Conservation (phyloP, 139 green algal genomes). For the Penium margaritaceum region DNA sequence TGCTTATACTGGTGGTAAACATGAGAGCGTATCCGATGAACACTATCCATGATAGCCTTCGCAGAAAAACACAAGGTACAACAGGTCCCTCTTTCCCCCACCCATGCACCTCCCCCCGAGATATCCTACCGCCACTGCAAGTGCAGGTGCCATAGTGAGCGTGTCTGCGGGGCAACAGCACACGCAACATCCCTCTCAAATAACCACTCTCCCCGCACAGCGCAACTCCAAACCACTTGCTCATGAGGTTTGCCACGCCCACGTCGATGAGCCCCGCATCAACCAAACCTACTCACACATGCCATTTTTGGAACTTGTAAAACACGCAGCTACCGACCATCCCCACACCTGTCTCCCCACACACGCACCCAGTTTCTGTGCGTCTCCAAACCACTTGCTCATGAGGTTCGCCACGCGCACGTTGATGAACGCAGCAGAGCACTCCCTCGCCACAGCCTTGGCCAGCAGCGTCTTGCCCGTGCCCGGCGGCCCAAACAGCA, state of each 20-base stretch:
- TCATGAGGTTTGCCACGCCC: constrained; percentile 68
- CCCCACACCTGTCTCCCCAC: background rate
- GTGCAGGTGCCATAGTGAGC: too few relatives aligned
- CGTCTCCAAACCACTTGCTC: constrained; percentile 92
- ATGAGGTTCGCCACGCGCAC: constrained; percentile 73
- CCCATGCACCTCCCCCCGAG: too few relatives aligned
- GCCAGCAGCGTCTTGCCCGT: constrained; percentile 72
- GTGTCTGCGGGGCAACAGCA: background rate
- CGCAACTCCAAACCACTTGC: constrained; percentile 93
- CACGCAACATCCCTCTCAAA: background rate
- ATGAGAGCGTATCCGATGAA: too few relatives aligned
- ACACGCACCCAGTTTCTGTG: constrained; percentile 64
- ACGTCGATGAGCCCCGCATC: constrained; percentile 88
- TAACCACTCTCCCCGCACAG: too few relatives aligned
- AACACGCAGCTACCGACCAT: constrained; percentile 57
- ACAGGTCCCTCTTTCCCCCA: too few relatives aligned
- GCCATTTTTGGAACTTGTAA: too few relatives aligned
- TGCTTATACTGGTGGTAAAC: too few relatives aligned
- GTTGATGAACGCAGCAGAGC: constrained; percentile 84
- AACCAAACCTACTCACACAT: constrained; percentile 76
- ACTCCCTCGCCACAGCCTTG: constrained; percentile 84
- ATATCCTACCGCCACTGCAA: too few relatives aligned
- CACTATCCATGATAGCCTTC: too few relatives aligned
- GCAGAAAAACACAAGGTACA: too few relatives aligned
- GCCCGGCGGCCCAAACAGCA: constrained; percentile 82